Evolutionary conservation across 2,329 filamentous ascomycete species (phyloP).

Genomic region (Cadophora sp.): DNA sequence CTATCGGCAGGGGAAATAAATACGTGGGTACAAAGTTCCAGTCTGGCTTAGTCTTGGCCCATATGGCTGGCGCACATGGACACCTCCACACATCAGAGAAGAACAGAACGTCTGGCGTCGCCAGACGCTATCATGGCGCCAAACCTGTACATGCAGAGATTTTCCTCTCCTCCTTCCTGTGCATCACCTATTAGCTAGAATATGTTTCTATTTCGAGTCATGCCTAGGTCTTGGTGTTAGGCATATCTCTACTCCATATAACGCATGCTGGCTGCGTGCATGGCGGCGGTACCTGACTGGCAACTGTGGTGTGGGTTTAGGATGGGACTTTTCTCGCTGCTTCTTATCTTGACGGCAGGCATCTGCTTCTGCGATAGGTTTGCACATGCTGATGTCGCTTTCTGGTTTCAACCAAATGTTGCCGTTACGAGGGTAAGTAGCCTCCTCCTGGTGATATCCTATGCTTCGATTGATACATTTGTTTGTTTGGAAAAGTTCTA

Average conservation of each 20-base stretch:
- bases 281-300: background rate
- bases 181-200: background rate
- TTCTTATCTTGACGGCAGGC: constrained; percentile 2
- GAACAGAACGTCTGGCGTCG: background rate
- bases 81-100: constrained; percentile 6
- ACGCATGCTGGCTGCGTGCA: constrained; percentile 1
- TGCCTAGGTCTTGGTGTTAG: constrained; percentile 4
- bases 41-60: constrained; percentile 13
- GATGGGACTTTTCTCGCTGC: background rate
- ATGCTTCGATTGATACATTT: background rate
- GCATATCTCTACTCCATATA: constrained; percentile 2
- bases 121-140: constrained; percentile 4
- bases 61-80: constrained; percentile 16
- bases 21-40: constrained; percentile 11
- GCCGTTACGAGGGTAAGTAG: constrained; percentile 30
- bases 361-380: constrained; percentile 13
- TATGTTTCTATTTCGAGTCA: constrained; percentile 3
- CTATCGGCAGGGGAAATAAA: constrained; percentile 14
- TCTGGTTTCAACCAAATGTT: constrained; percentile 29
- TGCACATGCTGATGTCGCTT: constrained; percentile 18
- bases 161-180: background rate
- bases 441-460: background rate
- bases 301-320: constrained; percentile 7
- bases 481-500: background rate
- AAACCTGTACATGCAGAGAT: background rate